Percentiles rank a stretch among this genome's conserved stretches.
Evolutionary conservation across 352 stramenopile genomes (phyloP).

Genomic region (Phytophthora pseudosyringae): DNA sequence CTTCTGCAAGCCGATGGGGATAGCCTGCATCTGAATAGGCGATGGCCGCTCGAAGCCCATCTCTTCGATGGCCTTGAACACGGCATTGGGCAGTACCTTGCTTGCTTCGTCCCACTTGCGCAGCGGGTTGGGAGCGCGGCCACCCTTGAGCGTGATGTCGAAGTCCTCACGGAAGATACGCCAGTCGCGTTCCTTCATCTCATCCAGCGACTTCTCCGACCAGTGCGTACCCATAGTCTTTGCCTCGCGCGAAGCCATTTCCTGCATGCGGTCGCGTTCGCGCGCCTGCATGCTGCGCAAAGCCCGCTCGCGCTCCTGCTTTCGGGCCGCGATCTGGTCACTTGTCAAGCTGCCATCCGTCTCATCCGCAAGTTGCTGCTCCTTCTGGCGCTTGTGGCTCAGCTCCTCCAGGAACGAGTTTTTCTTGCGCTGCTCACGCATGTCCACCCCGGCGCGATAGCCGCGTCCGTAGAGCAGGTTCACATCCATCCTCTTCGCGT

Average conservation of each 20-base stretch:
- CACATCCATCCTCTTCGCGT: conserved; percentile 87
- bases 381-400: conserved; percentile 86
- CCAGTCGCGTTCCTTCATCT: conserved; percentile 99
- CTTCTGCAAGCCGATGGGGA: conserved; percentile 96
- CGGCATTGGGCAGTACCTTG: conserved; percentile 54
- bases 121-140: conserved; percentile 92
- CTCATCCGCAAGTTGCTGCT: conserved; percentile 76
- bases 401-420: conserved; percentile 91
- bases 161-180: conserved; percentile 99
- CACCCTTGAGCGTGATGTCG: conserved; percentile 96
- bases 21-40: conserved; percentile 98
- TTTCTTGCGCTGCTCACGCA: conserved; percentile 93
- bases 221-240: conserved; percentile 90
- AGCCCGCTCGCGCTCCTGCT: conserved; percentile 74
- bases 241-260: conserved; percentile 72
- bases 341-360: conserved; percentile 62
- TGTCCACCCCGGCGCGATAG: conserved; percentile 93
- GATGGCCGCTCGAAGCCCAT: conserved; percentile 97
- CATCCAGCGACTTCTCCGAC: conserved; percentile 92
- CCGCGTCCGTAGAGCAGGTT: conserved; percentile 93
- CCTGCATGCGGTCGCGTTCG: conserved; percentile 62
- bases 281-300: conserved; percentile 78
- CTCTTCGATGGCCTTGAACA: conserved; percentile 92
- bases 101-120: conserved; percentile 91
- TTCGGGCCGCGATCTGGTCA: conserved; percentile 62